Evolutionary conservation across 345 rosid species (phyloP), one percentile per base, ranked within the genome.

Genomic region (Schrenkiella parvula): DNA sequence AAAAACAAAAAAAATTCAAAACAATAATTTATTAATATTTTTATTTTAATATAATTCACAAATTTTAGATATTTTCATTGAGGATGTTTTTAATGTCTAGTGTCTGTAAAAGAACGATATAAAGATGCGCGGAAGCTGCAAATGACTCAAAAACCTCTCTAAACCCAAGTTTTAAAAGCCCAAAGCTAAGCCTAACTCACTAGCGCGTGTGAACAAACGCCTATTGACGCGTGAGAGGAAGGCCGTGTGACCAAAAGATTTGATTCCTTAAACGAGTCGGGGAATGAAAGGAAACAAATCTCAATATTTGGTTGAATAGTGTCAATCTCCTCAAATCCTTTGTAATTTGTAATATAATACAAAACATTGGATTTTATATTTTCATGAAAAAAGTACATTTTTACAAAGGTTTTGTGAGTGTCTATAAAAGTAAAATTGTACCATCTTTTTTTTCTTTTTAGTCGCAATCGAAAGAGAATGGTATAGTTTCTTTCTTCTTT

Each of bases 221-320:
- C 21, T 22, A 14, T 2, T 11, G 32, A 2, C 21, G 14, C 23
- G 48, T 37, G 70, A 66, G 35, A 22, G 8, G 17, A 31, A 23
- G 6, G 29, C 6, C 41, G 55, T 31, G 42, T 31, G 55, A 46
- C 18, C 42, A 46, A 31, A 54, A 64, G 13, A 29, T 64, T 89
- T 69, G 86, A 86, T 81, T 75, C 87, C 0, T 64, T 44, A 31
- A 19, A 26, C 3, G 8, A 34, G 39, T 9, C 21, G 11, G 13
- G 19, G 19, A 54, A 1, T 54, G 60, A 54, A 21, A 4, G 41
- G 58, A 53, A 53, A 17, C 34, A 52, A 14, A 14, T 52, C 9
- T 55, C 41, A 17, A 9, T 32, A 6, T 31, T n/a, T 10, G 25
- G 14, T 17, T 17, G 22, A 31, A 39, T 14, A 28, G 8, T 15